These are phyloP conservation scores for Citrus mangshanensis DNA, from an alignment of 345 rosid genomes.

Conservation along the genomic window DNA sequence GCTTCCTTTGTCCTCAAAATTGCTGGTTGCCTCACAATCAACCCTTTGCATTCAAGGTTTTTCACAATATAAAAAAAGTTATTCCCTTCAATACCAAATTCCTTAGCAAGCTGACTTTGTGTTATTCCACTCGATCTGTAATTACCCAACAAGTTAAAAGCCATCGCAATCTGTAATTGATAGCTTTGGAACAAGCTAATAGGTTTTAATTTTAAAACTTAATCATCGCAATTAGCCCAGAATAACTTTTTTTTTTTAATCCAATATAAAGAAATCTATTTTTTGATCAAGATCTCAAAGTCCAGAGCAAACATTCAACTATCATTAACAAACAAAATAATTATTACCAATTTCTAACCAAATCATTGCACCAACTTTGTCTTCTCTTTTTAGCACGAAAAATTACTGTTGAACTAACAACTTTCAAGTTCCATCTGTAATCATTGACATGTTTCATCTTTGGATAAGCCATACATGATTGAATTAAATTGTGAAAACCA, in stretches of 20 bases:
- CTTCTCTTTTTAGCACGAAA: neutral
- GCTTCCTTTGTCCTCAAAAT: constrained; percentile 69
- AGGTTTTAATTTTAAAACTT: neutral
- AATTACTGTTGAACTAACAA: neutral
- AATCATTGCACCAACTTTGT: neutral
- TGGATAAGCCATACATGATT: neutral
- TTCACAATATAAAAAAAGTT: constrained; percentile 62
- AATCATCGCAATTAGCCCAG: neutral
- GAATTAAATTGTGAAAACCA: neutral
- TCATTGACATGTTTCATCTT: neutral
- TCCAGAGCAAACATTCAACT: neutral
- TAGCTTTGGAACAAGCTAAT: neutral
- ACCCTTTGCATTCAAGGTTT: constrained; percentile 71
- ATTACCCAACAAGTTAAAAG: constrained; percentile 2
- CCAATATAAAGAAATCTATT: neutral
- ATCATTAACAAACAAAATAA: neutral
- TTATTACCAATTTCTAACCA: neutral
- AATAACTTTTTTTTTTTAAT: neutral
- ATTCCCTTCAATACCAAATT: constrained; percentile 67
- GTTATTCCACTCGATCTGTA: constrained; percentile 73
- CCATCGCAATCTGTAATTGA: neutral
- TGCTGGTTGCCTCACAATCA: constrained; percentile 73
- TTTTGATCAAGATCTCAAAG: neutral
- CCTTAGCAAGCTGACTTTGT: constrained; percentile 76
- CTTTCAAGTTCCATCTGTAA: neutral